Conservation (phyloP, 768 basidiomycete species). For the Royoungia palumana region DNA sequence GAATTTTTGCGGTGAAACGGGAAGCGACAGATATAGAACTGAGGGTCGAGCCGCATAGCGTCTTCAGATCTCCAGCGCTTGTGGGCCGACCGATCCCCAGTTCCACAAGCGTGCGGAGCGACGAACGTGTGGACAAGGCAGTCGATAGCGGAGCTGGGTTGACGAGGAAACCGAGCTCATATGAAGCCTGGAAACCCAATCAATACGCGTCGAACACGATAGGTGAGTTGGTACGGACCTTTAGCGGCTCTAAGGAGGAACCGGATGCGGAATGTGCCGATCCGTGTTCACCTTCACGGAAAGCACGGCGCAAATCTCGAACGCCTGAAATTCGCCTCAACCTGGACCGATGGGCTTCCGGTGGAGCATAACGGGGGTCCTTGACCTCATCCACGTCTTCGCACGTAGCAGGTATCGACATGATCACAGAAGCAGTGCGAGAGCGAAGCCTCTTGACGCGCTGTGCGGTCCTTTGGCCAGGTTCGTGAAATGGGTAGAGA, state of each 20-base stretch:
- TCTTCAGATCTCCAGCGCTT: constrained; percentile 17
- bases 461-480: constrained; percentile 25
- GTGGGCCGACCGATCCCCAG: not conserved
- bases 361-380: not conserved
- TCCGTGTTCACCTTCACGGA: constrained; percentile 12
- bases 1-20: constrained; percentile 9
- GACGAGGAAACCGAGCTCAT: constrained; percentile 21
- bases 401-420: constrained; percentile 27
- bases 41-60: constrained; percentile 15
- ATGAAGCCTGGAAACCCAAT: constrained; percentile 13
- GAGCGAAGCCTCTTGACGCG: constrained; percentile 25
- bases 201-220: not conserved
- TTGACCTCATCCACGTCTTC: constrained; percentile 12
- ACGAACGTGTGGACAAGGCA: constrained; percentile 18
- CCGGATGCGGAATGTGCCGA: constrained; percentile 7
- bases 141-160: constrained; percentile 3
- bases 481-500: constrained; percentile 16
- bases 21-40: constrained; percentile 22
- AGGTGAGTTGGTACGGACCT: constrained; percentile 11
- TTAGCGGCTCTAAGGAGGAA: constrained; percentile 8
- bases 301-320: constrained; percentile 24
- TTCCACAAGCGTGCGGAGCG: constrained; percentile 25
- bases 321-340: constrained; percentile 24
- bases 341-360: constrained; percentile 6
- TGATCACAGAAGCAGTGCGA: constrained; percentile 26